A percentile compares a stretch with the other conserved stretches of the same genome.
Evolutionary conservation across 202 grass and related monocot species (phyloP).

Genomic region (Schoenoplectus triqueter): DNA sequence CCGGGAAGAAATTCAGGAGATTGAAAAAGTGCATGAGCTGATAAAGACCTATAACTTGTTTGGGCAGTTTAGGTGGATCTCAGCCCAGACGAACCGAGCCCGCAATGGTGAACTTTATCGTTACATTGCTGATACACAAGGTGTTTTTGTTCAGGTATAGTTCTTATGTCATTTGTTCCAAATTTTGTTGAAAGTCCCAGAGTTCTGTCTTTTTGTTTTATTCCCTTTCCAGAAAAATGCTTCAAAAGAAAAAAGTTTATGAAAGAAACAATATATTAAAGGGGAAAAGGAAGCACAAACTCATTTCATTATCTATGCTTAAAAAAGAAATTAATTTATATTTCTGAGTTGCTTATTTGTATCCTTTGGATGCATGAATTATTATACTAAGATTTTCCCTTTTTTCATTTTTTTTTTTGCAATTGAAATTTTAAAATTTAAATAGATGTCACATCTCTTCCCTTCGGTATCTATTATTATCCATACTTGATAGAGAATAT

Average conservation of each 20-base stretch:
- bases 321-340: no score
- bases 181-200: background rate
- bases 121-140: slow-evolving; percentile 85
- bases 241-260: no score
- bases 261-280: no score
- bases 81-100: slow-evolving; percentile 83
- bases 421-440: no score
- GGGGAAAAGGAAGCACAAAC: no score
- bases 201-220: background rate
- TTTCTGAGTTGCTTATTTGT: no score
- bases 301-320: no score
- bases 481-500: background rate
- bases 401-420: no score
- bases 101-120: slow-evolving; percentile 92
- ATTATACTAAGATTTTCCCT: no score
- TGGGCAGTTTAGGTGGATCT: slow-evolving; percentile 96
- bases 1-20: slow-evolving; percentile 91
- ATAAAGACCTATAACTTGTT: slow-evolving; percentile 75
- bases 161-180: background rate
- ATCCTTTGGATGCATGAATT: no score
- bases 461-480: background rate
- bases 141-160: slow-evolving; percentile 91
- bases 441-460: no score
- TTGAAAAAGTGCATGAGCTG: slow-evolving; percentile 96
- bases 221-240: background rate